A percentile compares a stretch with the other conserved stretches of the same genome.
Conservation (phyloP, 495 filamentous ascomycete genomes). For the Trichoderma orchidacearum region DNA sequence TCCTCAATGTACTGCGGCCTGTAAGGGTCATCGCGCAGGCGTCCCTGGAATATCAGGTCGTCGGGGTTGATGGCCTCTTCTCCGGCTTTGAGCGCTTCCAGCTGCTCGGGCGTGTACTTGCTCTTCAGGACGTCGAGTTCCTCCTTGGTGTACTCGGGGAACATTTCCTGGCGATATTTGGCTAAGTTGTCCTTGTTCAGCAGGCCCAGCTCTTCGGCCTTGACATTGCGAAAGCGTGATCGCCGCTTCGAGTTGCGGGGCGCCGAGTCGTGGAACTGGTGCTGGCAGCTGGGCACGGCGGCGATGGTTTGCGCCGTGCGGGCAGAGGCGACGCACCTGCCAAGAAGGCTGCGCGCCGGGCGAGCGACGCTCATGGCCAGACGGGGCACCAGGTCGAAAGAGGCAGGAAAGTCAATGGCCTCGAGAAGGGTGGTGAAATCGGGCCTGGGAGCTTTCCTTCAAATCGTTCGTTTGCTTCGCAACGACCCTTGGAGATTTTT, state of each 20-base stretch:
- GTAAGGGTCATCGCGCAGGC: constrained; percentile 56
- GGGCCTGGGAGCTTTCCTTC: background rate
- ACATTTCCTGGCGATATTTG: constrained; percentile 29
- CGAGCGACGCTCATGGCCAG: constrained; percentile 20
- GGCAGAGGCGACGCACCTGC: constrained; percentile 13
- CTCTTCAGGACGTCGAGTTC: constrained; percentile 49
- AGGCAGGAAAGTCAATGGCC: background rate
- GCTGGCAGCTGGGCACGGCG: constrained; percentile 4
- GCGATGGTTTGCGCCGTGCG: background rate
- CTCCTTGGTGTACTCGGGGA: constrained; percentile 51
- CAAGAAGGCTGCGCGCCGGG: constrained; percentile 19
- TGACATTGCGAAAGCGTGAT: constrained; percentile 28
- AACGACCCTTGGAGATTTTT: background rate
- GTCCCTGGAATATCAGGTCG: constrained; percentile 62
- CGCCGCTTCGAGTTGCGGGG: constrained; percentile 21
- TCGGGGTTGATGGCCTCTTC: constrained; percentile 67
- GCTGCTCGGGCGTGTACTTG: constrained; percentile 66
- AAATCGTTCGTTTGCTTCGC: background rate
- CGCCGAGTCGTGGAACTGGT: constrained; percentile 30
- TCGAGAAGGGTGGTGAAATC: background rate
- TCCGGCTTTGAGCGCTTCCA: constrained; percentile 73
- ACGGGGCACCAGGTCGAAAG: constrained; percentile 5
- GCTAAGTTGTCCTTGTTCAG: constrained; percentile 21
- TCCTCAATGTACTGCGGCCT: constrained; percentile 72
- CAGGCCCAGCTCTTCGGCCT: constrained; percentile 28